phyloP scores from a whole-genome alignment of 345 rosid genomes.

The Pistacia atlantica region DNA sequence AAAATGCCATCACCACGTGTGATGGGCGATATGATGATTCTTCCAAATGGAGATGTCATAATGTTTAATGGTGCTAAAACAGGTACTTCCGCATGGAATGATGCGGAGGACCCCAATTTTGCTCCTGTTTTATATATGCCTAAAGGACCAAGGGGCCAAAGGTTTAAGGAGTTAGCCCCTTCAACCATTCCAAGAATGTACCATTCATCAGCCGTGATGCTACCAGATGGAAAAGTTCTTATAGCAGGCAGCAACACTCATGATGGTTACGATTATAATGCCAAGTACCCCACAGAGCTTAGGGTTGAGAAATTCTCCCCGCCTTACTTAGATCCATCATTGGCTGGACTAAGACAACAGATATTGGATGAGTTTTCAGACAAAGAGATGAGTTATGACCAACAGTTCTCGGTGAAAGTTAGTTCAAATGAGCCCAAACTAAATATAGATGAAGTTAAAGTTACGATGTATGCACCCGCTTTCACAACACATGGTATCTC shows the following conservation, averaged over 20 bases:
- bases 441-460: conserved; percentile 26
- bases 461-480: conserved; percentile 59
- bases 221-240: conserved; percentile 61
- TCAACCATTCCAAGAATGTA: conserved; percentile 65
- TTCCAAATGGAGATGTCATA: conserved; percentile 72
- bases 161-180: conserved; percentile 43
- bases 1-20: conserved; percentile 67
- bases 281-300: conserved; percentile 67
- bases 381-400: conserved; percentile 31
- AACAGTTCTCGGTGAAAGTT: conserved; percentile 28
- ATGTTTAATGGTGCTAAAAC: conserved; percentile 65
- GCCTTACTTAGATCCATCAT: conserved; percentile 53
- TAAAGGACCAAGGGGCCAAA: conserved; percentile 5
- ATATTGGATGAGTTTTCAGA: conserved; percentile 16
- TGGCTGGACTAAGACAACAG: conserved; percentile 30
- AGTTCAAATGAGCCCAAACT: not conserved
- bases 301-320: conserved; percentile 74
- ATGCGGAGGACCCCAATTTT: conserved; percentile 64
- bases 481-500: conserved; percentile 70
- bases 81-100: conserved; percentile 70
- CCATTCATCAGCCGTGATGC: conserved; percentile 52
- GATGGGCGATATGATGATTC: conserved; percentile 71
- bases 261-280: conserved; percentile 53
- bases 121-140: conserved; percentile 52
- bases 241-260: conserved; percentile 77